These are phyloP conservation scores for Lotmaria passim DNA, from an alignment of 208 protist genomes.

Conservation along the genomic window DNA sequence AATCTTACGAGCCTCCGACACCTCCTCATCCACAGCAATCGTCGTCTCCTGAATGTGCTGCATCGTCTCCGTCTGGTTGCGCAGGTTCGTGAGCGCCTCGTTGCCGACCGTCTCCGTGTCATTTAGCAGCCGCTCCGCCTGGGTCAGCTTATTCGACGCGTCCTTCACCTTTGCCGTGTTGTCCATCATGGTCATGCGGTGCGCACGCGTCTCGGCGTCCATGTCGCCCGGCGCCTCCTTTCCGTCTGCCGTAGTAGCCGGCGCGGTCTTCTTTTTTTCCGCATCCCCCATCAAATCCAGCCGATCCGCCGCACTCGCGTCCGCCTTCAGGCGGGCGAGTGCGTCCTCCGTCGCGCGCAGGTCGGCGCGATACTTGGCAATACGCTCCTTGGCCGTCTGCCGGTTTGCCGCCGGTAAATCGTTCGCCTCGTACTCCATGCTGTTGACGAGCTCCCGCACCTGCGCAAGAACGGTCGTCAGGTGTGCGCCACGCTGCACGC, in stretches of 20 bases:
- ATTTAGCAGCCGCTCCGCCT: conserved; percentile 73
- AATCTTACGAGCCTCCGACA: conserved; percentile 71
- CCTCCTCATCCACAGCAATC: conserved; percentile 72
- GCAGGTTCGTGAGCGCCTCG: conserved; percentile 61
- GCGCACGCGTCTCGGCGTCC: conserved; percentile 53
- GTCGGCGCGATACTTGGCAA: conserved; percentile 48
- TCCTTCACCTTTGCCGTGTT: conserved; percentile 76
- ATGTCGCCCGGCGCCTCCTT: conserved; percentile 20
- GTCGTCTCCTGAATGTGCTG: conserved; percentile 71
- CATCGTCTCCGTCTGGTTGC: conserved; percentile 73
- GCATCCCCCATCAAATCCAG: conserved; percentile 50
- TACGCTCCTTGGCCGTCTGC: conserved; percentile 49
- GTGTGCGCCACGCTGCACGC: conserved; percentile 44
- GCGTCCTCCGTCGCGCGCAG: conserved; percentile 43
- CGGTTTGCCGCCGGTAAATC: conserved; percentile 50
- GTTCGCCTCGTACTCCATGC: conserved; percentile 83
- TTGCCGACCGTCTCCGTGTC: conserved; percentile 68
- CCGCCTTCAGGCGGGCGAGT: conserved; percentile 43
- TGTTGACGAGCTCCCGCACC: conserved; percentile 61
- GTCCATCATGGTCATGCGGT: conserved; percentile 73
- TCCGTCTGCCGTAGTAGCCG: neutral
- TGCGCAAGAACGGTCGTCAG: conserved; percentile 42
- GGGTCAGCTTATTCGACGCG: conserved; percentile 50
- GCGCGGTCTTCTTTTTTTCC: conserved; percentile 2
- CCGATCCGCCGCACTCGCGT: conserved; percentile 61